Evolutionary conservation across 306 rosid genomes (phyloP).

Genomic region (Abrus pulchellus): DNA sequence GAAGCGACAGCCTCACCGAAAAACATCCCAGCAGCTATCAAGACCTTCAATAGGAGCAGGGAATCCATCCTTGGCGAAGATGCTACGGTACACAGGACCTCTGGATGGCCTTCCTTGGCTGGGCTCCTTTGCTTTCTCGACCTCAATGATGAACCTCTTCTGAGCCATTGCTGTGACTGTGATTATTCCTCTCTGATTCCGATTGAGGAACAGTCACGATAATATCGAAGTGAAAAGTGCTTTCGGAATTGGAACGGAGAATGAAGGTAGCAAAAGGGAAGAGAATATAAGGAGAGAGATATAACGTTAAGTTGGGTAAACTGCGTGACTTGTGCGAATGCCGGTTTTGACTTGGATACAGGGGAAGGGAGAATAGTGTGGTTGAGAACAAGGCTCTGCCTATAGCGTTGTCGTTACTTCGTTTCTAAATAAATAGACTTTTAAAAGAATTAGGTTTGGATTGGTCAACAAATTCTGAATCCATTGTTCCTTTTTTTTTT

Average conservation of each 20-base stretch:
- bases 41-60: constrained; percentile 74
- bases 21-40: constrained; percentile 93
- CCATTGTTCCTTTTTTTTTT: not conserved
- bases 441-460: constrained; percentile 35
- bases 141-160: constrained; percentile 66
- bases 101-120: constrained; percentile 65
- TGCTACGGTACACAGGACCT: constrained; percentile 87
- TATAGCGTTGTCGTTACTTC: not conserved
- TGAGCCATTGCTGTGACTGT: constrained; percentile 54
- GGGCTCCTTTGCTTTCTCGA: constrained; percentile 73
- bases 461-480: constrained; percentile 35
- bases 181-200: not conserved
- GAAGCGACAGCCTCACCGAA: constrained; percentile 59
- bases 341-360: not conserved
- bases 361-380: not conserved
- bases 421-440: not conserved
- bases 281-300: too few species aligned
- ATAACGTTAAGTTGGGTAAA: not conserved
- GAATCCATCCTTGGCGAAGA: constrained; percentile 84
- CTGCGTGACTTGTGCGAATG: not conserved
- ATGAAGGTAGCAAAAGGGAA: not conserved
- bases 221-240: not conserved
- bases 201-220: not conserved
- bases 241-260: not conserved
- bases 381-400: not conserved